Conservation (phyloP, 2,329 filamentous ascomycete genomes). For the Alternaria sp. region DNA sequence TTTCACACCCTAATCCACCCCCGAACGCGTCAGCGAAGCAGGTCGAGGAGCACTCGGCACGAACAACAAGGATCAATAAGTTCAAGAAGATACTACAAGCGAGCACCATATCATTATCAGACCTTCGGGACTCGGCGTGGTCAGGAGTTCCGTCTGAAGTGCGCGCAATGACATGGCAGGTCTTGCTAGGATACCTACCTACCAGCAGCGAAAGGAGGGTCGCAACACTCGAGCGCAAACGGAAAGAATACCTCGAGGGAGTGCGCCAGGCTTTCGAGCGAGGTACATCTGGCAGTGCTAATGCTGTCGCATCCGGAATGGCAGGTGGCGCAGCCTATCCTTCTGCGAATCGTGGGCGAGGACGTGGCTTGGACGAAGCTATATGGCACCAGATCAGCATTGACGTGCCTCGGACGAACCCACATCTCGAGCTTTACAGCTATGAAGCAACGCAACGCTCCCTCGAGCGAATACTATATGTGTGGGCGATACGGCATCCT, state of each 20-base stretch:
- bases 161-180: conserved; percentile 98
- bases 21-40: conserved; percentile 81
- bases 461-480: conserved; percentile 91
- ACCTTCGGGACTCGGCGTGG: conserved; percentile 88
- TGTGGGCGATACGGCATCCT: conserved; percentile 97
- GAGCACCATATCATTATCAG: conserved; percentile 84
- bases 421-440: conserved; percentile 91
- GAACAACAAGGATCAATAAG: conserved; percentile 95
- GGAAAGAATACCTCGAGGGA: conserved; percentile 95
- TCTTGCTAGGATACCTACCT: conserved; percentile 92
- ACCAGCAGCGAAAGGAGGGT: conserved; percentile 95
- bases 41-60: conserved; percentile 82
- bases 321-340: conserved; percentile 55
- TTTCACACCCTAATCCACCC: conserved; percentile 81
- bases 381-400: conserved; percentile 99
- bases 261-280: conserved; percentile 74
- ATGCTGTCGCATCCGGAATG: conserved; percentile 61
- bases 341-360: conserved; percentile 65
- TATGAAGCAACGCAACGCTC: conserved; percentile 96
- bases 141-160: conserved; percentile 94
- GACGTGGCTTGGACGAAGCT: conserved; percentile 89
- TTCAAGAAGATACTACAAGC: conserved; percentile 96
- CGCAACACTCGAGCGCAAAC: conserved; percentile 87
- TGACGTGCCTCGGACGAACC: conserved; percentile 94
- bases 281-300: conserved; percentile 54